phyloP scores from a whole-genome alignment of 225 moss, liverwort and hornwort species.

The Ulota crispa region DNA sequence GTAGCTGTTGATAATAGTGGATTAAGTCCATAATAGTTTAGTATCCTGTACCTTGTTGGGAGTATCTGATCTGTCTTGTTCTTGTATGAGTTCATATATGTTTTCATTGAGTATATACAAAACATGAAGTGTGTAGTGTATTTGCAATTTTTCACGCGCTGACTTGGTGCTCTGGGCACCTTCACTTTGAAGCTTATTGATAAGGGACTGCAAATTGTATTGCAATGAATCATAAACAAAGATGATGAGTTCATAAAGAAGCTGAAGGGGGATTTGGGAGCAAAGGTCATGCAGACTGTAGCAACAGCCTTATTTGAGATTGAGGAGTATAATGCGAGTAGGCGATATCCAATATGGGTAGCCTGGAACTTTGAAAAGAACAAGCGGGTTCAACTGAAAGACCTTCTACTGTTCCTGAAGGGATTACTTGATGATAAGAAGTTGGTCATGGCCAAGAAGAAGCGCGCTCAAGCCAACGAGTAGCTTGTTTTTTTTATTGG shows the following conservation, averaged over 20 bases:
- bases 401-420: constrained; percentile 38
- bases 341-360: constrained; percentile 46
- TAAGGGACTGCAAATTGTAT: background rate
- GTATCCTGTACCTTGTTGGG: background rate
- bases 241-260: constrained; percentile 36
- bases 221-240: constrained; percentile 49
- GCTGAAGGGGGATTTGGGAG: constrained; percentile 54
- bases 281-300: constrained; percentile 50
- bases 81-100: background rate
- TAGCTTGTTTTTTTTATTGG: background rate
- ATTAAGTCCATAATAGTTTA: background rate
- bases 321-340: constrained; percentile 70
- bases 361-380: constrained; percentile 51
- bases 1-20: background rate
- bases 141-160: background rate
- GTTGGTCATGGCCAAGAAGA: constrained; percentile 13
- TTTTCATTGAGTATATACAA: background rate
- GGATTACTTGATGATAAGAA: constrained; percentile 29
- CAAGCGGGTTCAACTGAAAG: constrained; percentile 44
- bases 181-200: constrained; percentile 1
- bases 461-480: constrained; percentile 11
- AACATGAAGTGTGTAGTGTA: background rate
- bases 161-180: background rate
- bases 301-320: constrained; percentile 56
- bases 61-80: background rate